A percentile compares a stretch with the other conserved stretches of the same genome.
These are phyloP conservation scores for Hymenoscyphus occultus DNA, from an alignment of 2,329 filamentous ascomycete species.

Conservation along the genomic window DNA sequence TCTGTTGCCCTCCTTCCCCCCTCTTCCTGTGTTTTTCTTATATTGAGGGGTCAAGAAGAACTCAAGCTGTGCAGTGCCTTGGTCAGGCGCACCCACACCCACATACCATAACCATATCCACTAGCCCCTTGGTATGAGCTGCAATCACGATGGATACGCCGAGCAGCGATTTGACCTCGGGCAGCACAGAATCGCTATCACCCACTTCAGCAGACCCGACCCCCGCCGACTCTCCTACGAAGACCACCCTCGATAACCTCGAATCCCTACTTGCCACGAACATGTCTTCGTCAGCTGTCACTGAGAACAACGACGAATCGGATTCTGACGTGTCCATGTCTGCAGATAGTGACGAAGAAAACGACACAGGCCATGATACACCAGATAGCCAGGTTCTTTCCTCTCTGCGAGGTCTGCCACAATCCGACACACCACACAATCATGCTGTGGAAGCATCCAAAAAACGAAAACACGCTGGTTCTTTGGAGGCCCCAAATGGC, in stretches of 20 bases:
- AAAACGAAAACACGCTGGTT: constrained; percentile 30
- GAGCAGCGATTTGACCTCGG: constrained; percentile 25
- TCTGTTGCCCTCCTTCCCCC: constrained; percentile 18
- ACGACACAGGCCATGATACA: constrained; percentile 17
- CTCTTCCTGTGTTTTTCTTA: constrained; percentile 28
- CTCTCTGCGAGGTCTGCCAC: constrained; percentile 8
- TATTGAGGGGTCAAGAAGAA: constrained; percentile 18
- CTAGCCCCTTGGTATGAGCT: constrained; percentile 10
- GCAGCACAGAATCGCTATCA: constrained; percentile 32
- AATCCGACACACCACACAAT: constrained; percentile 3
- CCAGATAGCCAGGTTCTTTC: constrained; percentile 14
- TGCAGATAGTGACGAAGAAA: constrained; percentile 34
- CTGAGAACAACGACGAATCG: constrained; percentile 32
- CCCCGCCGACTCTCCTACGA: constrained; percentile 25
- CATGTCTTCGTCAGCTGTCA: constrained; percentile 14
- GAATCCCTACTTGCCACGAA: constrained; percentile 13
- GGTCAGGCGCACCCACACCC: too few relatives aligned
- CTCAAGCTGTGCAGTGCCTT: constrained; percentile 14
- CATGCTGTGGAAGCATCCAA: constrained; percentile 22
- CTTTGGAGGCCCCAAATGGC: constrained; percentile 18
- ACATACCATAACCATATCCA: constrained; percentile 6
- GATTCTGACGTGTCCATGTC: constrained; percentile 40
- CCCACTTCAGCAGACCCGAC: constrained; percentile 25
- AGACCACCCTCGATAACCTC: constrained; percentile 15
- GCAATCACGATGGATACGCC: constrained; percentile 33